Percentiles rank a stretch among this genome's conserved stretches.
Evolutionary conservation across 108 stramenopile species (phyloP).

Genomic region (Cyclotella kingstonii): DNA sequence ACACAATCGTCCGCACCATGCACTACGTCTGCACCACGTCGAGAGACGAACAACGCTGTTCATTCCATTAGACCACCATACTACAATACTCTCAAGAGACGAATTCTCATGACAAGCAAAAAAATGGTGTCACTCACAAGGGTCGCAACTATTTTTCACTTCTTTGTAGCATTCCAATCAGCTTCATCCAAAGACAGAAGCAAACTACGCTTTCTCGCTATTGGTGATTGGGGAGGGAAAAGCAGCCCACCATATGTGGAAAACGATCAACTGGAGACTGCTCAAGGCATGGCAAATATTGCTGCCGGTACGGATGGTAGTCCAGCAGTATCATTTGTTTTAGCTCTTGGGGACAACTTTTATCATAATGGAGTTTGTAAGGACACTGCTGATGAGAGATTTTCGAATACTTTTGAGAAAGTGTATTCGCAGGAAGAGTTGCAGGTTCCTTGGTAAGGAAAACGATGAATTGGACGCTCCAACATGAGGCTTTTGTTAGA

Average conservation of each 20-base stretch:
- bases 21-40: too few species aligned
- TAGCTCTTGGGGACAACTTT: slow-evolving; percentile 58
- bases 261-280: slow-evolving; percentile 32
- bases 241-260: slow-evolving; percentile 40
- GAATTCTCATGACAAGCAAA: too few species aligned
- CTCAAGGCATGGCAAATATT: slow-evolving; percentile 48
- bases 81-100: too few species aligned
- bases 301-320: slow-evolving; percentile 6
- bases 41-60: too few species aligned
- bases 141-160: not conserved
- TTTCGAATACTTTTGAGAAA: slow-evolving; percentile 45
- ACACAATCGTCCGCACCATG: too few species aligned
- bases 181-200: not conserved
- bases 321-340: slow-evolving; percentile 39
- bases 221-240: slow-evolving; percentile 58
- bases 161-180: not conserved
- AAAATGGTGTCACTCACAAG: too few species aligned
- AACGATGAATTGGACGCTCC: too few species aligned
- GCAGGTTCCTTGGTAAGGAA: slow-evolving; percentile 39
- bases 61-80: too few species aligned
- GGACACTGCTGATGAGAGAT: slow-evolving; percentile 15
- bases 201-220: slow-evolving; percentile 44
- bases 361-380: slow-evolving; percentile 33
- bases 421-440: slow-evolving; percentile 40
- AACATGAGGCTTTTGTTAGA: not conserved